Evolutionary conservation across 768 basidiomycete species (phyloP).

Genomic region (Calocybe indica): DNA sequence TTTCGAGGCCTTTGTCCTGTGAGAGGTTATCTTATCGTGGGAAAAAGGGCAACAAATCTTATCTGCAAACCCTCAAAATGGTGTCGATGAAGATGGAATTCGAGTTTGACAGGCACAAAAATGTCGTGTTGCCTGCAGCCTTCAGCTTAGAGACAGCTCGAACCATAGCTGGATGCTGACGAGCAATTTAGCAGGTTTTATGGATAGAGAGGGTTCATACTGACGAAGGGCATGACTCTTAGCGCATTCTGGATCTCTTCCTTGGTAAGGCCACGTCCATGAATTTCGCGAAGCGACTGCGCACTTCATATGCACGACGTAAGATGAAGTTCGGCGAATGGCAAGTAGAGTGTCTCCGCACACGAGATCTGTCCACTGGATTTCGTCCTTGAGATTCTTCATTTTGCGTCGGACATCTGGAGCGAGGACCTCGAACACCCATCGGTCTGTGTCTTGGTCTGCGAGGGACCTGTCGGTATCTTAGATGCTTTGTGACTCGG

Average conservation of each 20-base stretch:
- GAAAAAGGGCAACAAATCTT: background rate
- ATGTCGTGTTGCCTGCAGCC: constrained; percentile 56
- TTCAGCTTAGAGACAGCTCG: constrained; percentile 83
- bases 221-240: constrained; percentile 79
- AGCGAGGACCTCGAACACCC: constrained; percentile 83
- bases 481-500: constrained; percentile 4
- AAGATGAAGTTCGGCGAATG: background rate
- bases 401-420: constrained; percentile 81
- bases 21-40: background rate
- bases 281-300: constrained; percentile 65
- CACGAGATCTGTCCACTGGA: constrained; percentile 96
- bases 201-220: constrained; percentile 16
- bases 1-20: constrained; percentile 69
- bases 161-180: constrained; percentile 93
- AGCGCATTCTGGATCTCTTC: constrained; percentile 77
- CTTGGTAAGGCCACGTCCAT: constrained; percentile 60
- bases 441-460: constrained; percentile 96
- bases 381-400: constrained; percentile 51
- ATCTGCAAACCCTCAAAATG: constrained; percentile 63
- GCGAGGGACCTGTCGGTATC: constrained; percentile 62
- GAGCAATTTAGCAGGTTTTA: background rate
- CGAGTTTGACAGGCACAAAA: constrained; percentile 91
- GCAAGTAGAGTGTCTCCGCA: constrained; percentile 30
- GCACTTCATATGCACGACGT: constrained; percentile 35
- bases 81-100: constrained; percentile 89